These are phyloP conservation scores for Sugiyamaella pinicola DNA, from an alignment of 1,139 yeast species.

Conservation along the genomic window DNA sequence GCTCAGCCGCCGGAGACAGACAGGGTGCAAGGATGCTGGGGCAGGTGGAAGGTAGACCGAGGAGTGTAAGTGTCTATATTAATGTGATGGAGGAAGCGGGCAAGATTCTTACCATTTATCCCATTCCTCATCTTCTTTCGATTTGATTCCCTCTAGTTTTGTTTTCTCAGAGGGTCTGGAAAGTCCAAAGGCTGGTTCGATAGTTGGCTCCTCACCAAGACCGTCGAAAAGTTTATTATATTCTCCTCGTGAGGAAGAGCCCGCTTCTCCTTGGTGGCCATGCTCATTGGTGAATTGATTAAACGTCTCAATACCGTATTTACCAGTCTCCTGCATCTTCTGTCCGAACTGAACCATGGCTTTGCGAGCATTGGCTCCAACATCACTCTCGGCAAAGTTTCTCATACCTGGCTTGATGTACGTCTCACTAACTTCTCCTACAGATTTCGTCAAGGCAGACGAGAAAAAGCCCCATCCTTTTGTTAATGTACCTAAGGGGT, in stretches of 20 bases:
- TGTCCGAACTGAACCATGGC: conserved; percentile 97
- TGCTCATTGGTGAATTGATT: conserved; percentile 62
- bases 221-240: conserved; percentile 58
- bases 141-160: conserved; percentile 54
- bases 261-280: conserved; percentile 32
- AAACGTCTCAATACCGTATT: conserved; percentile 60
- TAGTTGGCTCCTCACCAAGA: conserved; percentile 42
- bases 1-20: no score
- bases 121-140: conserved; percentile 49
- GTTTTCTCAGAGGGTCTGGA: conserved; percentile 62
- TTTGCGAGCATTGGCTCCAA: conserved; percentile 76
- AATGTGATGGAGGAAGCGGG: background rate
- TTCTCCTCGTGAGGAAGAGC: conserved; percentile 48
- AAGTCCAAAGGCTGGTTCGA: conserved; percentile 73
- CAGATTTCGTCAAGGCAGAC: conserved; percentile 76
- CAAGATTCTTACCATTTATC: conserved; percentile 44
- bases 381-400: conserved; percentile 78
- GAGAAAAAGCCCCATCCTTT: conserved; percentile 96
- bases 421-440: conserved; percentile 80
- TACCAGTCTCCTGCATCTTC: conserved; percentile 86
- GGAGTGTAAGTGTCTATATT: background rate
- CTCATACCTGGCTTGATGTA: conserved; percentile 88
- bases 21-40: no score
- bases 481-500: conserved; percentile 84
- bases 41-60: no score